phyloP scores from a whole-genome alignment of 495 filamentous ascomycete species.

The Penicillium bovifimosum region DNA sequence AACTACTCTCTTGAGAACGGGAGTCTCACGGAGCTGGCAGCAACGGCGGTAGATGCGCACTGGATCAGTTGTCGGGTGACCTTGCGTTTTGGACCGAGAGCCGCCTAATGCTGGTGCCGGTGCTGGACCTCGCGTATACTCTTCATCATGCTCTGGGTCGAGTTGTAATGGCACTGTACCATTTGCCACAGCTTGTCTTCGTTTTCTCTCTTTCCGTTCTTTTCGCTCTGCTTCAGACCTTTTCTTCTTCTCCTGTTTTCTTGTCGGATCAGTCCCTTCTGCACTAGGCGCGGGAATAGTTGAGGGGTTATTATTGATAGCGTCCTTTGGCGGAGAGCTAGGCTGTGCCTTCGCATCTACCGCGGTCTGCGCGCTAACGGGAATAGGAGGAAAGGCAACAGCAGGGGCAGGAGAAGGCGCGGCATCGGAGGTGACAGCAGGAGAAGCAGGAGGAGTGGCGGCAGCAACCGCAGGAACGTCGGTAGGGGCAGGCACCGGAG shows the following conservation, averaged over 20 bases:
- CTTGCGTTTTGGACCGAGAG: slow-evolving; percentile 48
- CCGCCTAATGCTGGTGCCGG: slow-evolving; percentile 21
- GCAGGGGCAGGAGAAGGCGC: neutral
- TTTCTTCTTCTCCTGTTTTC: slow-evolving; percentile 89
- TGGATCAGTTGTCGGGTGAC: slow-evolving; percentile 81
- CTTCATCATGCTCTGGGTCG: slow-evolving; percentile 49
- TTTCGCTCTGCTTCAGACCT: slow-evolving; percentile 81
- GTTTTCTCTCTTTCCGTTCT: slow-evolving; percentile 77
- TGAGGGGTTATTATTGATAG: neutral
- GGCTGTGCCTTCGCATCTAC: slow-evolving; percentile 1
- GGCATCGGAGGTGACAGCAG: neutral
- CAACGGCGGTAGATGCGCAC: slow-evolving; percentile 90
- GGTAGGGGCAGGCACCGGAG: neutral
- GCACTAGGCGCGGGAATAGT: slow-evolving; percentile 30
- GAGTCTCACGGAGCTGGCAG: slow-evolving; percentile 87
- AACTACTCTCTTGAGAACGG: slow-evolving; percentile 79
- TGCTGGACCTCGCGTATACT: slow-evolving; percentile 29
- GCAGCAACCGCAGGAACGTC: neutral
- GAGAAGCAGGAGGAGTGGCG: neutral
- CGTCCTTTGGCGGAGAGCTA: neutral
- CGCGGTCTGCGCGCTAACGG: neutral
- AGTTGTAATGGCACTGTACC: slow-evolving; percentile 76
- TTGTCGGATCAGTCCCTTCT: slow-evolving; percentile 47
- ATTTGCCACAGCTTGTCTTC: slow-evolving; percentile 73
- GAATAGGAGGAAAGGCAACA: neutral